Conservation (phyloP, 768 basidiomycete genomes). For the Ephemerocybe angulata region DNA sequence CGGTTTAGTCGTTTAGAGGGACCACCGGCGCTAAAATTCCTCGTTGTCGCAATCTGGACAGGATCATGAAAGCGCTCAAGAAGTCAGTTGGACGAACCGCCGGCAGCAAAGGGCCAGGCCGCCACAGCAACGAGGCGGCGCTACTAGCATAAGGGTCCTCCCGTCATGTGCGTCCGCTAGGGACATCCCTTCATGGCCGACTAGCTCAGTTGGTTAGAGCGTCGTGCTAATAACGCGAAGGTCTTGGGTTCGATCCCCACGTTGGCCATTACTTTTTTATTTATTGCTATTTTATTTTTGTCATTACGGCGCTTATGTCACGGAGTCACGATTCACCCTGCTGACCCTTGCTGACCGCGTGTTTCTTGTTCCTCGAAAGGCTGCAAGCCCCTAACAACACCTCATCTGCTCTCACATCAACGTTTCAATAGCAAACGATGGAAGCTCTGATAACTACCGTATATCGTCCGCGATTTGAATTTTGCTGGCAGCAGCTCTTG, state of each 20-base stretch:
- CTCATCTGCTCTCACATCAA: neutral
- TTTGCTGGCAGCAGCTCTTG: neutral
- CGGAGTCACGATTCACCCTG: no score
- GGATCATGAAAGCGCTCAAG: no score
- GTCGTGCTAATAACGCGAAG: constrained; percentile 77
- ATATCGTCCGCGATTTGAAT: neutral
- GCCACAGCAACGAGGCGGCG: no score
- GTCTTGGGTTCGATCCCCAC: constrained; percentile 44
- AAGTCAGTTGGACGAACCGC: no score
- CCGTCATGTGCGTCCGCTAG: neutral
- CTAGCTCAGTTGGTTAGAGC: constrained; percentile 87
- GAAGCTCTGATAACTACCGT: neutral
- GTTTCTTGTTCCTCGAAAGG: no score
- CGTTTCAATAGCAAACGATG: neutral
- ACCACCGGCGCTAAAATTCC: no score
- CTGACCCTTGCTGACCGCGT: no score
- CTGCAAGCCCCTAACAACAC: no score
- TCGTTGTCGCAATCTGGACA: no score
- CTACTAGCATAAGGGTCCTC: no score
- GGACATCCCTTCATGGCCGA: constrained; percentile 39
- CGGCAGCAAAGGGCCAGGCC: no score
- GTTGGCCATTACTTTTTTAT: constrained; percentile 11
- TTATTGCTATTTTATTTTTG: neutral
- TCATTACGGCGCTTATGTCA: neutral
- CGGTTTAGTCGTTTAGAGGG: no score